These are phyloP conservation scores for Pseudohyphozyma bogoriensis DNA, from an alignment of 768 basidiomycete species.

Conservation along the genomic window DNA sequence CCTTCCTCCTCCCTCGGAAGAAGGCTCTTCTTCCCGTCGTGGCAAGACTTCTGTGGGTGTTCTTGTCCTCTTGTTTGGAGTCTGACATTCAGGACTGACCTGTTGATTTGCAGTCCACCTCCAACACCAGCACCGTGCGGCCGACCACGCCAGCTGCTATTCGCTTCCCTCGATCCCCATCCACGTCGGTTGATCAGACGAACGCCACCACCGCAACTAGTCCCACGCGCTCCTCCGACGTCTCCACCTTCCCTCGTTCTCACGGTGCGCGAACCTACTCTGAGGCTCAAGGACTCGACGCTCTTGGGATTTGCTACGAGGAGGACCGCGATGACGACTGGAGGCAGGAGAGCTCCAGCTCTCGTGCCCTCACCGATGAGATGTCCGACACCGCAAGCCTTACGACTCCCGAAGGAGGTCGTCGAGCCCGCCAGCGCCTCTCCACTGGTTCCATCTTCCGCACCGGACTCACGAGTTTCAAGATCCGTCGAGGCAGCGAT, in stretches of 20 bases:
- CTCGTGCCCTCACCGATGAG: background rate
- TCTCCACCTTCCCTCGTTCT: background rate
- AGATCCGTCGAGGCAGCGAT: background rate
- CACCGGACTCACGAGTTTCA: background rate
- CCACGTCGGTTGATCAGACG: background rate
- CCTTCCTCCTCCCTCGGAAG: background rate
- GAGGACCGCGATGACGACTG: background rate
- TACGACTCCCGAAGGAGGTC: background rate
- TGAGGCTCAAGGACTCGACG: background rate
- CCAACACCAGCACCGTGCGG: background rate
- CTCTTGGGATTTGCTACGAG: background rate
- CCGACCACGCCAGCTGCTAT: background rate
- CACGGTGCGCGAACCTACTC: background rate
- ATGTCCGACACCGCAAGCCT: background rate
- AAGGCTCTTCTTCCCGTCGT: background rate
- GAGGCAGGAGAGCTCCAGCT: background rate
- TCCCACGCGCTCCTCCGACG: background rate
- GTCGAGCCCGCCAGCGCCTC: background rate
- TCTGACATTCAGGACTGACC: background rate
- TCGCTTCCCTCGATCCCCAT: background rate
- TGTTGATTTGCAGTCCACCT: background rate
- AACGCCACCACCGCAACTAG: background rate
- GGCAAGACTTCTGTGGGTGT: constrained; percentile 2
- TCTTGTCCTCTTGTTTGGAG: background rate
- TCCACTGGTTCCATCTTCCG: background rate